Conservation (phyloP, 2,329 filamentous ascomycete genomes). For the Penicillium sp. region DNA sequence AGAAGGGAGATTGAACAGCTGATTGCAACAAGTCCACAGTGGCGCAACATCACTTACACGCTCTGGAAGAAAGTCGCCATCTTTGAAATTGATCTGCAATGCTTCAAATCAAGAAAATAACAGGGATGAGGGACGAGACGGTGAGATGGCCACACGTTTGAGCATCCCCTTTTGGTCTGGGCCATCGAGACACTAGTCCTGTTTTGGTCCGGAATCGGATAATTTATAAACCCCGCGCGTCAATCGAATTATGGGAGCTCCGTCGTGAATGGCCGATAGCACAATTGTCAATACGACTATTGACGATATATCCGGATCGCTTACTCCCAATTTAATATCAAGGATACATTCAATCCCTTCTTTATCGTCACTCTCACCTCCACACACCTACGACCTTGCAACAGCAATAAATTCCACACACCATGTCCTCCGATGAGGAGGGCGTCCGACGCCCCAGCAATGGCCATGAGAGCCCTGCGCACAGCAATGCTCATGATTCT, state of each 20-base stretch:
- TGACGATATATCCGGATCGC: neutral
- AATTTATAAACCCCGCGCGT: neutral
- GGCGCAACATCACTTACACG: slow-evolving; percentile 42
- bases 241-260: slow-evolving; percentile 8
- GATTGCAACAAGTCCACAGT: neutral
- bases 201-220: neutral
- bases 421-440: slow-evolving; percentile 42
- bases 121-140: slow-evolving; percentile 7
- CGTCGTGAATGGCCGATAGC: neutral
- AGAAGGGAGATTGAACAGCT: slow-evolving; percentile 2
- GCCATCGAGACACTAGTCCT: slow-evolving; percentile 16
- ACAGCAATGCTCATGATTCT: slow-evolving; percentile 27
- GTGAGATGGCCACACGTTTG: slow-evolving; percentile 11
- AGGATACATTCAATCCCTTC: neutral
- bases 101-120: slow-evolving; percentile 9
- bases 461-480: slow-evolving; percentile 27
- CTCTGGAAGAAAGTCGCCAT: slow-evolving; percentile 52
- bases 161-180: slow-evolving; percentile 20
- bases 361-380: neutral
- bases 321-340: neutral
- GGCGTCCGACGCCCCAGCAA: slow-evolving; percentile 35
- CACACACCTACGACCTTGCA: neutral
- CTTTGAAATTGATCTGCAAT: slow-evolving; percentile 22
- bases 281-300: neutral
- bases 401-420: neutral